Base-by-base conservation (phyloP, 73 alveolate species). In the Paramecium sexaurelia region DNA sequence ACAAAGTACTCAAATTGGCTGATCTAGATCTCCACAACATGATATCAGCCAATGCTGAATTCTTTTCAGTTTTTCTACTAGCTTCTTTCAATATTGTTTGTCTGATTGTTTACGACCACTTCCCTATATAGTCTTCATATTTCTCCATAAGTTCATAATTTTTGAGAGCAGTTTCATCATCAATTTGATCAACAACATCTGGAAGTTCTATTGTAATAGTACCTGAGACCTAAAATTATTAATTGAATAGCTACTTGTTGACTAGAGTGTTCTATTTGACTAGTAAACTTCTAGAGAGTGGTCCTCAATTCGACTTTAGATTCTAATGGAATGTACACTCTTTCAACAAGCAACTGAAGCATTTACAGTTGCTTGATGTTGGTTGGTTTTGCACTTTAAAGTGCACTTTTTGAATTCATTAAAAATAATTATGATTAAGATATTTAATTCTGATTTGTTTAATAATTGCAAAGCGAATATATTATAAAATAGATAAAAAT, bases 21-120 rank as follows among this genome's bases (percentile, higher is more conserved):
- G 97, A 94, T 90, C 95, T 75, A 2, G 95, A 92, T 94, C 97
- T 87, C 97, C 97, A 95, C 93, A 84, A 87, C 93, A 94, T 97
- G 10, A 93, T 95, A 71, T 95, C 98, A 17, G 94, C 97, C 45
- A 95, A 40, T 24, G 98, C 98, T 11, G 97, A 88, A 66, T 93
- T 95, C 85, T 55, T 87, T 61, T 95, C 96, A 11, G 89, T 36
- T 36, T 73, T 73, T 73, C 87, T 33, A 19, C 57, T 73, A 36
- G 87, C 87, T n/a, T 73, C 87, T 24, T 39, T 73, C 17, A 39
- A 27, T 33, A 73, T 73, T 2, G 87, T 73, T n/a, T 73, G 9
- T 32, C 57, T 35, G 33, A 73, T 73, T 33, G 57, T 73, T 39
- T 39, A 13, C 5, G 87, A 36, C 87, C 87, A 73, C 35, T 73